phyloP scores from a whole-genome alignment of 208 protist species.

The Leishmania tropica region DNA sequence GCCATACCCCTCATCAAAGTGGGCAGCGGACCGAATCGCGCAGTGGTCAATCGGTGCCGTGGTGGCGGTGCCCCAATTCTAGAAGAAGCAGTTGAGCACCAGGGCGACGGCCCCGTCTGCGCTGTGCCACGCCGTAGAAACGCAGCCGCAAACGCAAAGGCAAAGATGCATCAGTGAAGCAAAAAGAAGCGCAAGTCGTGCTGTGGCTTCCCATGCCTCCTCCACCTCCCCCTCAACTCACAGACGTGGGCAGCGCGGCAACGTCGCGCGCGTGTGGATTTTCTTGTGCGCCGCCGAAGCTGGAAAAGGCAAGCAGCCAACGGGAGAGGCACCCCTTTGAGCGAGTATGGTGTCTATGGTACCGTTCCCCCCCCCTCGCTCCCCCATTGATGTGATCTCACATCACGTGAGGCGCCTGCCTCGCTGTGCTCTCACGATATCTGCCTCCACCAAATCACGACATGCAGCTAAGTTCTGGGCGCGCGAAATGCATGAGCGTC shows the following conservation, averaged over 20 bases:
- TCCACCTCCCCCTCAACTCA: neutral
- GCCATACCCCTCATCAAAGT: neutral
- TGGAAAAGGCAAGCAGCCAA: neutral
- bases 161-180: neutral
- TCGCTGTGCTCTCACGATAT: neutral
- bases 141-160: neutral
- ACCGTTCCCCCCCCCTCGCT: neutral
- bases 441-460: neutral
- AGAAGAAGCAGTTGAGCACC: neutral
- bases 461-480: neutral
- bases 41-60: neutral
- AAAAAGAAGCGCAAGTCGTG: neutral
- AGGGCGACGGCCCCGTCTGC: neutral
- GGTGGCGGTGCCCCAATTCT: neutral
- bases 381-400: neutral
- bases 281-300: too few species aligned
- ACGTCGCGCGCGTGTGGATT: neutral
- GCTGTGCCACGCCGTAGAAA: neutral
- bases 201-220: neutral
- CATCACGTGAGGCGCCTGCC: neutral
- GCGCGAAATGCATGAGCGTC: neutral
- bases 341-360: neutral
- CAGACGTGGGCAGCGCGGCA: neutral
- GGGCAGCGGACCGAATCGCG: neutral
- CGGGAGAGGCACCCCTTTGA: neutral